Conservation (phyloP, 2,329 filamentous ascomycete genomes). For the Beauveria sp. region DNA sequence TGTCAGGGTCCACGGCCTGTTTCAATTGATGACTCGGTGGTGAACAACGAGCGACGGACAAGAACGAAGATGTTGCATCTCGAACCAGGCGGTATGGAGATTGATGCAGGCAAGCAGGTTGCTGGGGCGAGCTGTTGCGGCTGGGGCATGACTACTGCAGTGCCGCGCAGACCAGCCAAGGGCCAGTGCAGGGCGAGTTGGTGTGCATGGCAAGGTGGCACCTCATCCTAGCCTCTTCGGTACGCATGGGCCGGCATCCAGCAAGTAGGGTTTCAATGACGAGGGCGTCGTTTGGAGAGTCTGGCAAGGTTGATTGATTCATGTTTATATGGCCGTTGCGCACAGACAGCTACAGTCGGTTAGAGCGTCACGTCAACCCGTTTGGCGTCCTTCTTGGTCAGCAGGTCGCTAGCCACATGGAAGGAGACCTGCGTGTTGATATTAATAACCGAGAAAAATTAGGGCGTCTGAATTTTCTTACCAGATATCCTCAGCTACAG, state of each 20-base stretch:
- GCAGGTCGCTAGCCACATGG: background rate
- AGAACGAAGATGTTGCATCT: background rate
- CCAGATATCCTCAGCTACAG: background rate
- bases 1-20: background rate
- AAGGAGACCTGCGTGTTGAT: background rate
- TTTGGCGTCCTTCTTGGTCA: background rate
- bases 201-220: background rate
- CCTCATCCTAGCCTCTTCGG: background rate
- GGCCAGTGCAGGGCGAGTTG: background rate
- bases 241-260: no score
- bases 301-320: background rate
- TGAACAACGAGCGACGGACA: no score
- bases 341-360: background rate
- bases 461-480: no score
- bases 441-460: background rate
- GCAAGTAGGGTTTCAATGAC: no score
- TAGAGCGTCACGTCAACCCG: background rate
- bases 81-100: background rate
- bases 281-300: background rate
- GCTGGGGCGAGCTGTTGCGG: background rate
- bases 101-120: background rate
- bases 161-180: background rate
- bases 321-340: background rate
- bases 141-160: background rate
- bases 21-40: background rate